Conservation (phyloP, 441 rosid species). For the Pelargonium cotyledonis region DNA sequence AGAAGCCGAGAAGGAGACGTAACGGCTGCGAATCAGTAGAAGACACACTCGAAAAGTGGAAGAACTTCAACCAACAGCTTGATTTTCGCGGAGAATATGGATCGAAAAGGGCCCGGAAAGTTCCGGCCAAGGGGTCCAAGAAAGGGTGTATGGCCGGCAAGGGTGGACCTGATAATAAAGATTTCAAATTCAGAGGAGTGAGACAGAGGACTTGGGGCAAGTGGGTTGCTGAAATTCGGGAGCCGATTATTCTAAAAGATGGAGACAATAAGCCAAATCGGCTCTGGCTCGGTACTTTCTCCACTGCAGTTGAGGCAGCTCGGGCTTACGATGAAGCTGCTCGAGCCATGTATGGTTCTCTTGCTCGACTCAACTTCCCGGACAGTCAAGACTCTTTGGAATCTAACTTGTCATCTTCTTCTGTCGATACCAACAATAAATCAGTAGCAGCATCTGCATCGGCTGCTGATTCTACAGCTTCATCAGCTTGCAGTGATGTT, state of each 20-base stretch:
- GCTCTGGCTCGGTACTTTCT: conserved; percentile 23
- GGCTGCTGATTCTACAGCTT: neutral
- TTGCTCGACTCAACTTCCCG: conserved; percentile 1
- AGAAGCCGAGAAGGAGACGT: neutral
- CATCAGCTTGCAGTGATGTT: neutral
- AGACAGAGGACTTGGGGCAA: conserved; percentile 25
- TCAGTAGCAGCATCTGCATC: neutral
- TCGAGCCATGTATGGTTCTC: conserved; percentile 1
- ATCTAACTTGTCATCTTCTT: neutral
- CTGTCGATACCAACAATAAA: neutral
- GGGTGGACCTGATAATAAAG: conserved; percentile 20
- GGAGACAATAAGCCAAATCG: neutral
- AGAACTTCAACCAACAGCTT: neutral
- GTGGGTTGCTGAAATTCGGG: conserved; percentile 23
- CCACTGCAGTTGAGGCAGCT: conserved; percentile 18
- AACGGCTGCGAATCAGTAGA: neutral
- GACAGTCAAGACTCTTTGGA: conserved; percentile 1
- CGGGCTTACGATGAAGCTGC: conserved; percentile 21
- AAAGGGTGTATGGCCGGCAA: conserved; percentile 24
- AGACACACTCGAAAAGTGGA: neutral
- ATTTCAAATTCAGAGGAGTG: conserved; percentile 17
- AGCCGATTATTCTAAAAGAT: conserved; percentile 3
- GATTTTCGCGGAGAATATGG: neutral
- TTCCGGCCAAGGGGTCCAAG: conserved; percentile 11
- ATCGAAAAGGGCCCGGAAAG: neutral